Base-by-base conservation (phyloP, 306 rosid genomes). In the Sicyos baderoa region DNA sequence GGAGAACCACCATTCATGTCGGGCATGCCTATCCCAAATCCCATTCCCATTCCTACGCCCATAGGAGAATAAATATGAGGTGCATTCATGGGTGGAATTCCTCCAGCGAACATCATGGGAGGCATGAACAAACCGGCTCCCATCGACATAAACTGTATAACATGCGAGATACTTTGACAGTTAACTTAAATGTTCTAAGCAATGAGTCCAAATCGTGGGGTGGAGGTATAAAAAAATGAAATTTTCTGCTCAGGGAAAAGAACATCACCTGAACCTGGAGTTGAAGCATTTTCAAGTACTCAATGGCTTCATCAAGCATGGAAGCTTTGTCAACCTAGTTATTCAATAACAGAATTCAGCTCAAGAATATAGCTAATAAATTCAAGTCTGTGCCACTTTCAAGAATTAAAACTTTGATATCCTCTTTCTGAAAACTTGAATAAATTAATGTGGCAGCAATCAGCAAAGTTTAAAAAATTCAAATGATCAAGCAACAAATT, bases 241-340 rank as follows among this genome's bases (percentile, higher is more conserved):
- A 1, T 68, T 42, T 16, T 27, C n/a, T 61, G 49, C 45, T 50
- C 11, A 15, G 48, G 57, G 18, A 16, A 25, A 8, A 42, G 52
- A 59, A 48, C 45, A 49, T 57, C 70, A 91, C 97, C 79, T 88
- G 96, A 54, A 91, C 84, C 82, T 91, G 97, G 66, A 88, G 82
- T 76, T 91, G 96, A 79, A 88, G 97, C 14, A 84, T 78, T 85
- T 88, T 91, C 21, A 91, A 82, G 77, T 91, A 91, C 82, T 88
- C 97, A 27, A 91, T 91, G 23, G 94, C 97, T 79, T 88, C 97
- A 68, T 91, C 97, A 9, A 91, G 87, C 97, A 91, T 88, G 54
- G 97, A 91, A 75, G 97, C 94, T 82, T 91, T 91, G 84, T 91
- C 96, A 73, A 81, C 87, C 95, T 91, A 45, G 71, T 11, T 50